These are phyloP conservation scores for Pyrenophora graminea DNA, from an alignment of 2,329 filamentous ascomycete species.

Conservation along the genomic window DNA sequence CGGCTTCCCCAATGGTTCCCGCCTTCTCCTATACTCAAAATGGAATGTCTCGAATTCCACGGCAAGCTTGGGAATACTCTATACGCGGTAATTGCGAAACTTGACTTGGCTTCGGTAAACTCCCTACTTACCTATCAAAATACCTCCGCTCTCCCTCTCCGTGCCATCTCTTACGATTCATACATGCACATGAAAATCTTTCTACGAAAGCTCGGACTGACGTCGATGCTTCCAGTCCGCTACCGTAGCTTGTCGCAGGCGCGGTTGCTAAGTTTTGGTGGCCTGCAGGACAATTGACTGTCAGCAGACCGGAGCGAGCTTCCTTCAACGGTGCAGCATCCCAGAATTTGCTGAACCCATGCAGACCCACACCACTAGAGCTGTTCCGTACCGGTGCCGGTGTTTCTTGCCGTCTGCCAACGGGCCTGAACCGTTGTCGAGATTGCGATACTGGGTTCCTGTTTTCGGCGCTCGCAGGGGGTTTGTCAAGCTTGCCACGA, in stretches of 20 bases:
- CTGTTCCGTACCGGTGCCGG: neutral
- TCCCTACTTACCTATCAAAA: neutral
- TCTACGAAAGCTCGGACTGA: neutral
- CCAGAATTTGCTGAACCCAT: neutral
- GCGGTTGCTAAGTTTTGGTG: neutral
- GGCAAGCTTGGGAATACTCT: too few relatives aligned
- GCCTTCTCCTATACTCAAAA: neutral
- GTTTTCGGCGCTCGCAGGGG: neutral
- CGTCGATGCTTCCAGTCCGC: neutral
- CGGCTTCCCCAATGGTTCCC: too few relatives aligned
- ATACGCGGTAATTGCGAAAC: too few relatives aligned
- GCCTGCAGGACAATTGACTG: slow-evolving; percentile 2
- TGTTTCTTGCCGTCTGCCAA: neutral
- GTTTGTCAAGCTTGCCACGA: slow-evolving; percentile 1
- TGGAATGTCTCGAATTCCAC: neutral
- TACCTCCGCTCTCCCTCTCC: slow-evolving; percentile 4
- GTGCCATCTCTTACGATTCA: neutral
- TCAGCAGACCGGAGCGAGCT: slow-evolving; percentile 2
- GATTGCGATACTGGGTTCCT: neutral
- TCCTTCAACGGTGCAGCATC: neutral
- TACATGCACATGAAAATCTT: neutral
- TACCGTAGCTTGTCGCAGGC: neutral
- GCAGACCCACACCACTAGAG: neutral
- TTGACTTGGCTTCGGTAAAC: neutral
- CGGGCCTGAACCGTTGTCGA: neutral